These are phyloP conservation scores for Paramecium primaurelia DNA, from an alignment of 73 alveolate species.

Conservation along the genomic window DNA sequence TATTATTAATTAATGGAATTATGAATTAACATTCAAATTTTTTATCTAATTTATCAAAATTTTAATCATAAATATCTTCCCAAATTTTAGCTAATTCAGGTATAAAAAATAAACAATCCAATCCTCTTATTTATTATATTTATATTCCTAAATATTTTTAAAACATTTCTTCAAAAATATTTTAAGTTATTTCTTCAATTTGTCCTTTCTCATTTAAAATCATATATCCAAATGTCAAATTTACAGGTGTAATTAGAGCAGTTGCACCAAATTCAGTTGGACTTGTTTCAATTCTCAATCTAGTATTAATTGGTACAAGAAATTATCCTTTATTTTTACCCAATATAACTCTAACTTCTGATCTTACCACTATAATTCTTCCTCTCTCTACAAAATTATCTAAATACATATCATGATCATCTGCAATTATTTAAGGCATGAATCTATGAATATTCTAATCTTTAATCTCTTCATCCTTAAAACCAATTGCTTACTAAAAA, in stretches of 20 bases:
- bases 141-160: background rate
- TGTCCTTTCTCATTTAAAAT: slow-evolving; percentile 5
- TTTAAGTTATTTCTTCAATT: slow-evolving; percentile 21
- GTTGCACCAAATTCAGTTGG: slow-evolving; percentile 14
- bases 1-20: background rate
- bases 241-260: background rate
- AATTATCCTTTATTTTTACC: background rate
- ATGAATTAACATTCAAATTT: background rate
- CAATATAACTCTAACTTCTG: background rate
- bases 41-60: background rate
- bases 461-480: background rate
- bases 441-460: slow-evolving; percentile 17
- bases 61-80: background rate
- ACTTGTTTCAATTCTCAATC: background rate
- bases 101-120: background rate
- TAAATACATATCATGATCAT: slow-evolving; percentile 27
- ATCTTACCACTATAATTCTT: background rate
- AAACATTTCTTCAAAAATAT: slow-evolving; percentile 1
- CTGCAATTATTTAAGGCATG: slow-evolving; percentile 27
- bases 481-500: background rate
- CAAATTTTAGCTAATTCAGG: slow-evolving; percentile 11
- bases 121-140: background rate
- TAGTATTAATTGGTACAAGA: background rate
- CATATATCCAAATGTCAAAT: background rate
- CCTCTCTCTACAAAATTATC: slow-evolving; percentile 45